Percentiles rank a stretch among this genome's conserved stretches.
Conservation (phyloP, 2,329 filamentous ascomycete species). For the Colletotrichum tofieldiae region DNA sequence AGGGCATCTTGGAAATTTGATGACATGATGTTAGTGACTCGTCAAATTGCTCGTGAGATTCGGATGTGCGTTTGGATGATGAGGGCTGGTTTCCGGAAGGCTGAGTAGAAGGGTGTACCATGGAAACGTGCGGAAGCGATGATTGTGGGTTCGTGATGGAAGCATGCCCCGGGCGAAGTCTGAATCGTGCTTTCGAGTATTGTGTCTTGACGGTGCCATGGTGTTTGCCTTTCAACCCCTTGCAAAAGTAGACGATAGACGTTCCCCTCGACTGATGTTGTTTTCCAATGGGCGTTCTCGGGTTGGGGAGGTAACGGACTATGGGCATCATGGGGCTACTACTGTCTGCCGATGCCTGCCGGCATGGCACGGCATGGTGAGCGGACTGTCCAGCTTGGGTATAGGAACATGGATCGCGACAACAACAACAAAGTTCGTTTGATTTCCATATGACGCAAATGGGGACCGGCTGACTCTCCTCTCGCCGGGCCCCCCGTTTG, state of each 20-base stretch:
- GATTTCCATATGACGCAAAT: conserved; percentile 27
- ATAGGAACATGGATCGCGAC: background rate
- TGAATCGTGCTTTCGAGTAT: background rate
- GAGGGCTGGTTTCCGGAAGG: background rate
- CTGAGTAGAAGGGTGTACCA: background rate
- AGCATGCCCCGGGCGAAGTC: background rate
- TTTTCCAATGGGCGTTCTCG: background rate
- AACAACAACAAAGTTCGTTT: conserved; percentile 4
- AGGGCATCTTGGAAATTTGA: background rate
- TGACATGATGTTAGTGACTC: background rate
- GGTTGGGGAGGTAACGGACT: background rate
- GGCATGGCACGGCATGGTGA: background rate
- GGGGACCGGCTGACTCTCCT: background rate
- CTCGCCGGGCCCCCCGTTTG: conserved; percentile 17
- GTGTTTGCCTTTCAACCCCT: background rate
- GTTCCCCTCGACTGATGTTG: background rate
- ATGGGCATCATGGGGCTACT: background rate
- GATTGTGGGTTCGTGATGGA: background rate
- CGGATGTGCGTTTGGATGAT: background rate
- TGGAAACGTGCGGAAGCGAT: background rate
- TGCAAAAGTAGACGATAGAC: background rate
- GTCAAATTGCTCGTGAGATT: background rate
- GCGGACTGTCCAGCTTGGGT: conserved; percentile 9
- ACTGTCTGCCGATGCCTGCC: background rate
- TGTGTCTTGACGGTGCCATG: background rate